Evolutionary conservation across 2,329 filamentous ascomycete species (phyloP).

Genomic region (Stemphylium vesicarium): DNA sequence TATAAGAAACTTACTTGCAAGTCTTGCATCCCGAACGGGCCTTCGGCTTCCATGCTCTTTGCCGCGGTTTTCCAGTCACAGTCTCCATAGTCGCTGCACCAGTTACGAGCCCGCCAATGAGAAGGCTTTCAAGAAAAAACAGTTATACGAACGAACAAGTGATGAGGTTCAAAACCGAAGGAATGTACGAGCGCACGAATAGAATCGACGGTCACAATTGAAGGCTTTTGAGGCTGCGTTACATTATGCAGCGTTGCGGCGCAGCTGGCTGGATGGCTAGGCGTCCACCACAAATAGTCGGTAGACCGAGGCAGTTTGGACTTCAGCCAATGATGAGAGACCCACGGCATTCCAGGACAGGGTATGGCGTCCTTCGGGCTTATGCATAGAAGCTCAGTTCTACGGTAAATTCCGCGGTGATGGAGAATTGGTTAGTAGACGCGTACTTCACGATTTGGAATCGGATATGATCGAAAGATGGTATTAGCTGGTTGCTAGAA

Average conservation of each 20-base stretch:
- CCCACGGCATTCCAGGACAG: background rate
- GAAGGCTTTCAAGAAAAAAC: background rate
- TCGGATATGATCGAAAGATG: too few relatives aligned
- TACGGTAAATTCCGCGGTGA: too few relatives aligned
- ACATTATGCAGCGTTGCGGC: conserved; percentile 10
- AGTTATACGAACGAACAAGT: conserved; percentile 3
- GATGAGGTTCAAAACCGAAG: background rate
- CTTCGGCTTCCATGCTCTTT: conserved; percentile 26
- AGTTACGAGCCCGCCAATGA: background rate
- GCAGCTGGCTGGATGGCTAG: background rate
- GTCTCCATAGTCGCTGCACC: conserved; percentile 3
- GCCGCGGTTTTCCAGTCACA: conserved; percentile 16
- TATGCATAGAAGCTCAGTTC: too few relatives aligned
- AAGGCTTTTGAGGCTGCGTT: conserved; percentile 9
- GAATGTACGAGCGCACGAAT: conserved; percentile 13
- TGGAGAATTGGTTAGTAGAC: too few relatives aligned
- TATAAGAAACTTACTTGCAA: conserved; percentile 22
- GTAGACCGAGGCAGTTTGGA: background rate
- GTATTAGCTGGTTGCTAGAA: too few relatives aligned
- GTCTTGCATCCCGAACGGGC: conserved; percentile 24
- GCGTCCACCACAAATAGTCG: background rate
- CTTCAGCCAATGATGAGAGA: background rate
- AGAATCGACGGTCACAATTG: background rate
- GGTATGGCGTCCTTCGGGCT: background rate
- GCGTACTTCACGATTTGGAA: too few relatives aligned